A percentile compares a stretch with the other conserved stretches of the same genome.
Evolutionary conservation across 2,329 filamentous ascomycete genomes (phyloP).

Genomic region (Cladosporium sp.): DNA sequence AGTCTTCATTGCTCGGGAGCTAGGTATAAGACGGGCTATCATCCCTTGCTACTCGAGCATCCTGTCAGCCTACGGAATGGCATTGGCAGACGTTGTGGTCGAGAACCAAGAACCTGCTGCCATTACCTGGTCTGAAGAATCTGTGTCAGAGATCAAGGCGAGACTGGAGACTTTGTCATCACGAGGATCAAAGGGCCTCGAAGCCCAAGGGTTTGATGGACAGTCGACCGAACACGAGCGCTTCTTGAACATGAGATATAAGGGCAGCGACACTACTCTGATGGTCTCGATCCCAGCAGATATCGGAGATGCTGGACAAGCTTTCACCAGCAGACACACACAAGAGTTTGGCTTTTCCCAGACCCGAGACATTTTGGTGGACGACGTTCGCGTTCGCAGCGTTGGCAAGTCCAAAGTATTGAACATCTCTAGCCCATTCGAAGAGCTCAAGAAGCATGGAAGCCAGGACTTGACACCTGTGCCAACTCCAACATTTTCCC

Average conservation of each 20-base stretch:
- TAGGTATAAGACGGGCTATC: constrained; percentile 77
- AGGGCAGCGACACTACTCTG: constrained; percentile 48
- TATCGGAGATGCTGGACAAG: constrained; percentile 31
- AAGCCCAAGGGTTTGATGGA: constrained; percentile 47
- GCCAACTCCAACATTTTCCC: constrained; percentile 39
- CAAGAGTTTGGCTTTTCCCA: constrained; percentile 42
- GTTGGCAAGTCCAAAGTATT: constrained; percentile 17
- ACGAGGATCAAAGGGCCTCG: constrained; percentile 57
- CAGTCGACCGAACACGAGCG: constrained; percentile 41
- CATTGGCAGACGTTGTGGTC: constrained; percentile 81
- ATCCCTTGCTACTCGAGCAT: constrained; percentile 82
- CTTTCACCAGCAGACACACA: constrained; percentile 36
- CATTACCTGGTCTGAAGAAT: constrained; percentile 41
- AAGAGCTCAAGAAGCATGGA: constrained; percentile 74
- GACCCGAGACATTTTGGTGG: constrained; percentile 36
- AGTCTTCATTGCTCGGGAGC: constrained; percentile 72
- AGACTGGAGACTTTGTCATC: constrained; percentile 51
- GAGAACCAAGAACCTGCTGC: constrained; percentile 69
- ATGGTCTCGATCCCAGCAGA: constrained; percentile 40
- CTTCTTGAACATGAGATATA: constrained; percentile 47
- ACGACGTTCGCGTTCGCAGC: constrained; percentile 33
- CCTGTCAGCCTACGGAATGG: constrained; percentile 84
- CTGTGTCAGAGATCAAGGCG: constrained; percentile 45
- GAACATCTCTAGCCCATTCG: constrained; percentile 59
- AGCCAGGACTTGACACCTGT: constrained; percentile 62